Evolutionary conservation across 1,139 yeast genomes (phyloP), one percentile per base, ranked within the genome.

Genomic region (Sugiyamaella japonica): DNA sequence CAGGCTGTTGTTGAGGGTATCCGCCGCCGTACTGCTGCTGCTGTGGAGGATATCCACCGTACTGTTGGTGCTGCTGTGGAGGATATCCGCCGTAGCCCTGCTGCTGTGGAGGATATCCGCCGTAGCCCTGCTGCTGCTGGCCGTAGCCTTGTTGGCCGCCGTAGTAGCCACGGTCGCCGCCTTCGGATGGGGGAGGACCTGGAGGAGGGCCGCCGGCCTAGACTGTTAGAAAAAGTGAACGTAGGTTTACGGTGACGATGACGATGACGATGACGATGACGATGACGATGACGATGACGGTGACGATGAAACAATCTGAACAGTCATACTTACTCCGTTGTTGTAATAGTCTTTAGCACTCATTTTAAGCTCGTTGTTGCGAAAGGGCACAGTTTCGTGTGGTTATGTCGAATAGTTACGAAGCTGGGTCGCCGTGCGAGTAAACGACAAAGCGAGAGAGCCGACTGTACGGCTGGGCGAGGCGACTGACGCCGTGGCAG

Each of bases 1-100:
- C 67, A 9, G 68, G 69, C 60, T 65, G 69, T 56, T 65, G 69
- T 59, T 66, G 72, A 51, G 61, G 67, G 34, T 68, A 67, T 32
- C 55, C 58, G 9, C 56, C 16, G 52, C 56, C 43, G 54, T 38
- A 37, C 44, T 60, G 63, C 47, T 53, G 65, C 28, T 38, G 41
- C 28, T 16, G 40, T 5, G 5, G 41, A 17, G 41, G 41, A 16
- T 34, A 34, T 34, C 28, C 41, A 38, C 41, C 41, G 25, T 17
- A 15, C 8, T 17, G n/a, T n/a, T 38, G 41, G 7, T 38, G 41
- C 28, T 38, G 41, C 16, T 38, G 41, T 38, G 9, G 41, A 38
- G 41, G 41, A 17, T 38, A 38, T 38, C 41, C 15, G 52, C 56
- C 42, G 54, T 38, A 37, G 47, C 59, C 63, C 47, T 53, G 65